phyloP scores from a whole-genome alignment of 352 stramenopile species.

The Globisporangium cystogenes region DNA sequence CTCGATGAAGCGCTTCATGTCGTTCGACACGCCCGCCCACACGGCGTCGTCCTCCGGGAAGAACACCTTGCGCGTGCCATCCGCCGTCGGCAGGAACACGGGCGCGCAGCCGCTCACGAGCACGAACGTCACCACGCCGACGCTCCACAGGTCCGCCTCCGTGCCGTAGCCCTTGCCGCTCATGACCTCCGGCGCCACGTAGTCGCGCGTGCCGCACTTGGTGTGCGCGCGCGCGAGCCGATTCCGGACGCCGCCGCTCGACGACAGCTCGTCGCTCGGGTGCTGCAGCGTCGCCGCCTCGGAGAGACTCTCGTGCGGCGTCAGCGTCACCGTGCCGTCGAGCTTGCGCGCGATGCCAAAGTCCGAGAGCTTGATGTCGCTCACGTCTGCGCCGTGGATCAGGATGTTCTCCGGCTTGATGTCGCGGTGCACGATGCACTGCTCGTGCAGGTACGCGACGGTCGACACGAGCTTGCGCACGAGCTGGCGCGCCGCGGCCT shows the following conservation, averaged over 20 bases:
- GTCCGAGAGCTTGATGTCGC: constrained; percentile 77
- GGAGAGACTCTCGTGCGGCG: constrained; percentile 62
- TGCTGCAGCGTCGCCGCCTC: constrained; percentile 55
- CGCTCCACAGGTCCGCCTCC: constrained; percentile 92
- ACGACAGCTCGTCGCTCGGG: constrained; percentile 15
- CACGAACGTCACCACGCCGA: constrained; percentile 90
- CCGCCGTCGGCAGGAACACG: constrained; percentile 53
- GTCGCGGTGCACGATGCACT: constrained; percentile 81
- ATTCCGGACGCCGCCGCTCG: constrained; percentile 38
- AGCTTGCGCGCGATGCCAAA: constrained; percentile 80
- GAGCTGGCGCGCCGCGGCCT: constrained; percentile 57
- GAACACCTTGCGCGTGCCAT: constrained; percentile 68
- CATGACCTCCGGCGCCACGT: constrained; percentile 83
- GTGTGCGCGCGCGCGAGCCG: constrained; percentile 68
- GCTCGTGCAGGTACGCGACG: constrained; percentile 78
- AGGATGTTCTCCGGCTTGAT: constrained; percentile 87
- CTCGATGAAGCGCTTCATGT: constrained; percentile 70
- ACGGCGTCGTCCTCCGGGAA: constrained; percentile 74
- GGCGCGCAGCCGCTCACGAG: constrained; percentile 78
- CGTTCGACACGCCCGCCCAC: constrained; percentile 49
- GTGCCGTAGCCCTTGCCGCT: constrained; percentile 91
- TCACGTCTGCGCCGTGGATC: constrained; percentile 56
- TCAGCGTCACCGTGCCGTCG: constrained; percentile 50
- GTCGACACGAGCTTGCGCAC: constrained; percentile 71
- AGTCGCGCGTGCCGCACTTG: constrained; percentile 82